Percentiles rank a stretch among this genome's conserved stretches.
phyloP scores from a whole-genome alignment of 2,329 filamentous ascomycete species.

The Ceratocystis destructans region DNA sequence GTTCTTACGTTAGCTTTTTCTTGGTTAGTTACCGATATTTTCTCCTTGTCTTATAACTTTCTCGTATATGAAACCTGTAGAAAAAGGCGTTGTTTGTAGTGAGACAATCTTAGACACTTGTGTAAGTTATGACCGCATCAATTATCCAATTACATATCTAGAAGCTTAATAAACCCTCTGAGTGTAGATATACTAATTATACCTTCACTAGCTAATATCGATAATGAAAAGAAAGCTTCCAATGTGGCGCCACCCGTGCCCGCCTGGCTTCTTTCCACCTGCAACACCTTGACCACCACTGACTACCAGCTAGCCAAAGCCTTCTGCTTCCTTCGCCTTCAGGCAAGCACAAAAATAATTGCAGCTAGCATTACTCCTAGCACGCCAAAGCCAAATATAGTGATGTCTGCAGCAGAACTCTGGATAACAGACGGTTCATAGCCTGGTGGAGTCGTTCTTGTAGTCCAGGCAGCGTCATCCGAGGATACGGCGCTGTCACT shows the following conservation, averaged over 20 bases:
- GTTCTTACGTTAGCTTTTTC: background rate
- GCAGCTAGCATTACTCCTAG: conserved; percentile 5
- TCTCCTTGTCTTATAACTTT: background rate
- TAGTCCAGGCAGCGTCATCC: background rate
- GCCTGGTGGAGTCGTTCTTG: background rate
- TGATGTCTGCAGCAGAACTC: conserved; percentile 3
- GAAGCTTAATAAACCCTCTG: background rate
- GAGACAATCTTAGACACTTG: no score
- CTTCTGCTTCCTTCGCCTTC: background rate
- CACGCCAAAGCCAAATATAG: conserved; percentile 2
- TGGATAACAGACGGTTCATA: conserved; percentile 5
- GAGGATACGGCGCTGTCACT: background rate
- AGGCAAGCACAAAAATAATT: conserved; percentile 9
- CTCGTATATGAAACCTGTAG: no score
- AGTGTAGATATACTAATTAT: background rate
- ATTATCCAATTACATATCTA: background rate
- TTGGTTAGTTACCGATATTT: background rate
- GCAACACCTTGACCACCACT: background rate
- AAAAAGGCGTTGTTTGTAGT: no score
- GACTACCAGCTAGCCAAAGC: background rate
- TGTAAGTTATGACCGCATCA: no score
- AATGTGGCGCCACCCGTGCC: background rate
- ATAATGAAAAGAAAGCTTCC: background rate
- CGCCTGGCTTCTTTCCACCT: no score
- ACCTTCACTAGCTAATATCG: background rate